Percentiles rank a stretch among this genome's conserved stretches.
These are phyloP conservation scores for Moesziomyces globuligerus DNA, from an alignment of 1,284 basidiomycete genomes.

Conservation along the genomic window DNA sequence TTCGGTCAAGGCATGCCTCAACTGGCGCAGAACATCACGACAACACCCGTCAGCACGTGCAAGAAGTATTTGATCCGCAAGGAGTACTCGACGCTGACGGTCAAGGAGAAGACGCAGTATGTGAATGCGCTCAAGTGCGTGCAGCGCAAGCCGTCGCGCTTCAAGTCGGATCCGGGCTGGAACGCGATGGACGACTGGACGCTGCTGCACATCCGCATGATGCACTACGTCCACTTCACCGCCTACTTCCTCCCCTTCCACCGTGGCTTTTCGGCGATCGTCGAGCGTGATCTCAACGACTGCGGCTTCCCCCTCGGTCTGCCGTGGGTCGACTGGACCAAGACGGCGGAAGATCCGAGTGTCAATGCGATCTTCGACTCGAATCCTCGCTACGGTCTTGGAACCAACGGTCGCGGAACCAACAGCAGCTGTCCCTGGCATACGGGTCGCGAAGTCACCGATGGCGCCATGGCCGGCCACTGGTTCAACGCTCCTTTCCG, in stretches of 20 bases:
- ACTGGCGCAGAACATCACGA: no score
- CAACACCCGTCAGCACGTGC: not conserved
- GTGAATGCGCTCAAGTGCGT: conserved; percentile 32
- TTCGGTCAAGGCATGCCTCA: no score
- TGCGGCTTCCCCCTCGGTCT: conserved; percentile 27
- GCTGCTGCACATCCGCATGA: conserved; percentile 39
- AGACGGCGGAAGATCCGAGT: conserved; percentile 12
- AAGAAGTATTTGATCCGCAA: conserved; percentile 16
- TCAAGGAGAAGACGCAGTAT: conserved; percentile 17
- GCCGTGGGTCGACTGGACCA: conserved; percentile 40
- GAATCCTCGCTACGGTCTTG: conserved; percentile 16
- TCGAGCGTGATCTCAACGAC: conserved; percentile 28
- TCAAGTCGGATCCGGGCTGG: conserved; percentile 6
- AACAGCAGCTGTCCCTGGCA: conserved; percentile 18
- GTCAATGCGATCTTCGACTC: conserved; percentile 13
- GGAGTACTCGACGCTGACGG: conserved; percentile 24
- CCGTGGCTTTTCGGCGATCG: conserved; percentile 18
- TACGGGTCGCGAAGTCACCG: conserved; percentile 12
- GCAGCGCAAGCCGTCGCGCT: conserved; percentile 31
- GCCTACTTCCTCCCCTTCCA: conserved; percentile 38
- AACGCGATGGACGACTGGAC: conserved; percentile 37
- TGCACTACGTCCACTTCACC: conserved; percentile 41
- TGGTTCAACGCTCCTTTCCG: conserved; percentile 34
- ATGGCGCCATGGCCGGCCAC: conserved; percentile 25
- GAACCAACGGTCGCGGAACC: conserved; percentile 20